These are phyloP conservation scores for Coemansia erecta DNA, from an alignment of 192 early-diverging fungal genomes.

Conservation along the genomic window DNA sequence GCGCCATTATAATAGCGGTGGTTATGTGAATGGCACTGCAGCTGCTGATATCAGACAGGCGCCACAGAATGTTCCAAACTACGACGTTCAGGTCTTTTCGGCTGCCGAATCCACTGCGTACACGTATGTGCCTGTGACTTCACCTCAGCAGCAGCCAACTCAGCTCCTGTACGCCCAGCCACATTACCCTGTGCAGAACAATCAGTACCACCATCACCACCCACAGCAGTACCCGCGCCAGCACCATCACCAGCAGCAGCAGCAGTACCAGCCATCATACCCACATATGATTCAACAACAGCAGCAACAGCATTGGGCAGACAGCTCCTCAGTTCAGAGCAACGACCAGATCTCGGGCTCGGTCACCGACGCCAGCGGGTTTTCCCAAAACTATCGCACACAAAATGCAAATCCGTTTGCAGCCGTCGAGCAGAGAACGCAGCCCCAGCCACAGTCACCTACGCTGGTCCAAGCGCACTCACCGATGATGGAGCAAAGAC, in stretches of 20 bases:
- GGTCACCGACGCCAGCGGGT: constrained; percentile 37
- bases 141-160: constrained; percentile 6
- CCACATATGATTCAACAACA: constrained; percentile 10
- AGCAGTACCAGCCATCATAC: constrained; percentile 12
- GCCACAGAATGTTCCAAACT: background rate
- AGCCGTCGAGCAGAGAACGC: constrained; percentile 9
- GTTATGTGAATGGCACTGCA: constrained; percentile 5
- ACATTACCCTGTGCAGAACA: constrained; percentile 19
- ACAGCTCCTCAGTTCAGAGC: constrained; percentile 34
- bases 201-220: constrained; percentile 1
- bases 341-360: constrained; percentile 46
- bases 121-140: constrained; percentile 10
- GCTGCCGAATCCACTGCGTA: constrained; percentile 8
- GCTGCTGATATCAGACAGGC: constrained; percentile 7
- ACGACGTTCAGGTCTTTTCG: constrained; percentile 9
- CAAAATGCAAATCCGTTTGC: constrained; percentile 17
- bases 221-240: constrained; percentile 16
- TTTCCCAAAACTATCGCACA: constrained; percentile 34
- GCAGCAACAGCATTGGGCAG: constrained; percentile 21
- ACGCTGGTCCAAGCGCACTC: constrained; percentile 24
- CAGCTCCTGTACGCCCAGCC: constrained; percentile 19
- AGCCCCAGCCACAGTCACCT: constrained; percentile 24
- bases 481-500: constrained; percentile 28
- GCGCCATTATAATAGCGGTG: background rate
- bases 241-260: constrained; percentile 15